Evolutionary conservation across 1,284 basidiomycete genomes (phyloP).

Genomic region (Rhodotorula sp.): DNA sequence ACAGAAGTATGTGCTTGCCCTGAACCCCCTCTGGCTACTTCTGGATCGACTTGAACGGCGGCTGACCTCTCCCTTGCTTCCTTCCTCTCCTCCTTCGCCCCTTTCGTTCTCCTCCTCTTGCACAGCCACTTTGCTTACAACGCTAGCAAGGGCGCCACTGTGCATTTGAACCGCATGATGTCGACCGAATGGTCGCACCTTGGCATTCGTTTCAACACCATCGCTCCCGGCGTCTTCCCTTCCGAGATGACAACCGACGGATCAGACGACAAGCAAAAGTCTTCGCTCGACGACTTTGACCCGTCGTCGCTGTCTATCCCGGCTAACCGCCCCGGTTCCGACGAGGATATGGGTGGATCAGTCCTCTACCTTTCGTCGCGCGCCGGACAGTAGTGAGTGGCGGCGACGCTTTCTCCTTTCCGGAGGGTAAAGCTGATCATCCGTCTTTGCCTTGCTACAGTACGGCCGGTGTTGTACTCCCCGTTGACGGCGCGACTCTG

Average conservation of each 20-base stretch:
- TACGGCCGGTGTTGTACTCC: conserved; percentile 18
- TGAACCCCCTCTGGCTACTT: not conserved
- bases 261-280: conserved; percentile 54
- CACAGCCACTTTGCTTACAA: conserved; percentile 18
- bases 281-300: conserved; percentile 41
- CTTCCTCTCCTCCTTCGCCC: not conserved
- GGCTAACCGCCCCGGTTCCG: conserved; percentile 26
- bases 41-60: conserved; percentile 46
- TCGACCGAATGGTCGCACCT: conserved; percentile 69
- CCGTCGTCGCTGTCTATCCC: conserved; percentile 16
- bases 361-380: conserved; percentile 18
- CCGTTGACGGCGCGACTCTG: conserved; percentile 26
- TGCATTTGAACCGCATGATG: conserved; percentile 69
- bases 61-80: not conserved
- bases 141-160: conserved; percentile 68
- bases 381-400: conserved; percentile 22
- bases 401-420: too few species aligned
- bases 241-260: conserved; percentile 64
- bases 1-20: conserved; percentile 53
- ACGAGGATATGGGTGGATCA: conserved; percentile 28
- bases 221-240: conserved; percentile 58
- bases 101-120: too few species aligned
- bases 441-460: not conserved
- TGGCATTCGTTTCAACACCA: conserved; percentile 61
- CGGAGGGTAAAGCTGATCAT: not conserved